A percentile compares a stretch with the other conserved stretches of the same genome.
Evolutionary conservation across 352 stramenopile genomes (phyloP).

Genomic region (Phytophthora lateralis): DNA sequence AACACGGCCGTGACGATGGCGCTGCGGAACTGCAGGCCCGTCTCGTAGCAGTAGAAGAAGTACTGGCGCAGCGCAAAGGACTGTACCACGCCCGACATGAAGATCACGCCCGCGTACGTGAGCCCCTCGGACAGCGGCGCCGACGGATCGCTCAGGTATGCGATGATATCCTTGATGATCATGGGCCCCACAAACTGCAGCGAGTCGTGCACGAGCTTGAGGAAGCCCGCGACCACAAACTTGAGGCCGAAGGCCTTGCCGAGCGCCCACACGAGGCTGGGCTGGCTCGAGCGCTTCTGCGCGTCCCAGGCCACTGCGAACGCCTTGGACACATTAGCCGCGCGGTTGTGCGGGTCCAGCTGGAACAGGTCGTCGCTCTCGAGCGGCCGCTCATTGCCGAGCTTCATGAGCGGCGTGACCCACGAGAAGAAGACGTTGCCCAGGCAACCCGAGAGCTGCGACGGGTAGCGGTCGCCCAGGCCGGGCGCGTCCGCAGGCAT

Average conservation of each 20-base stretch:
- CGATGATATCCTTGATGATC: constrained; percentile 88
- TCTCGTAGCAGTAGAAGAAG: constrained; percentile 89
- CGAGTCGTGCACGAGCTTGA: constrained; percentile 86
- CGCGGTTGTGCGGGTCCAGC: constrained; percentile 78
- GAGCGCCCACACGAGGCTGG: constrained; percentile 63
- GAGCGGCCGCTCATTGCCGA: constrained; percentile 80
- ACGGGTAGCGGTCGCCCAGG: constrained; percentile 67
- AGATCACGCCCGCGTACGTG: constrained; percentile 69
- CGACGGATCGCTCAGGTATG: constrained; percentile 69
- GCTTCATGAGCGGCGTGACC: constrained; percentile 87
- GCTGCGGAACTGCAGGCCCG: constrained; percentile 74
- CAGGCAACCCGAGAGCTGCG: constrained; percentile 55
- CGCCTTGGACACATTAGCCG: constrained; percentile 38
- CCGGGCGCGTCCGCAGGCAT: constrained; percentile 33
- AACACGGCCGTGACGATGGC: constrained; percentile 79
- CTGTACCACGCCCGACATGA: constrained; percentile 74
- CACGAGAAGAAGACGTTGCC: constrained; percentile 86
- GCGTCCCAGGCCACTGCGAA: constrained; percentile 59
- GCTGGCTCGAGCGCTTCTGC: constrained; percentile 37
- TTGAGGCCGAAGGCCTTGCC: constrained; percentile 59
- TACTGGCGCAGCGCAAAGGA: constrained; percentile 82
- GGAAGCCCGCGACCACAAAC: constrained; percentile 55
- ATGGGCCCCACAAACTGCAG: constrained; percentile 85
- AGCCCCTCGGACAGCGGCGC: constrained; percentile 63
- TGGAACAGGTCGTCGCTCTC: constrained; percentile 87